Evolutionary conservation across 768 basidiomycete genomes (phyloP).

Genomic region (Daedaleopsis sinensis): DNA sequence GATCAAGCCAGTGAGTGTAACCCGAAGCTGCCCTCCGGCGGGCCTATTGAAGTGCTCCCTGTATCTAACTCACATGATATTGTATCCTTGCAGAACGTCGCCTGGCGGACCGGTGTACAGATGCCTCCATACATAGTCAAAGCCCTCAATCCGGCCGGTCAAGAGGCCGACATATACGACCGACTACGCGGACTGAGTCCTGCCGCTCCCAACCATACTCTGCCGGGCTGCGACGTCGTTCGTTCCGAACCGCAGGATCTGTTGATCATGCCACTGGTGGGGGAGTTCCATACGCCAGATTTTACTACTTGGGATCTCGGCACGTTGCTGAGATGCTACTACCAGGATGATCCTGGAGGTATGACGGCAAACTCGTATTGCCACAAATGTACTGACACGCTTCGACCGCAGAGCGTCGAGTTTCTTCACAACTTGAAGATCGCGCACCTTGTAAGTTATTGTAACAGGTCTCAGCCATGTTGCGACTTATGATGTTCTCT

Average conservation of each 20-base stretch:
- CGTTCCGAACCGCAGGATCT: not conserved
- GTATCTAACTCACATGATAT: too few relatives aligned
- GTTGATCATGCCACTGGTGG: not conserved
- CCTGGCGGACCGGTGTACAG: not conserved
- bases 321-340: not conserved
- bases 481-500: too few relatives aligned
- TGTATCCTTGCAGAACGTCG: too few relatives aligned
- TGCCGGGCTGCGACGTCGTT: too few relatives aligned
- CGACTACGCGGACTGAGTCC: not conserved
- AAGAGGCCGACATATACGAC: not conserved
- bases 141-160: not conserved
- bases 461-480: not conserved
- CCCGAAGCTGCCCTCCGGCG: too few relatives aligned
- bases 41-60: too few relatives aligned
- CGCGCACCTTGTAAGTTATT: not conserved
- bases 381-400: not conserved
- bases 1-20: not conserved
- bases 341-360: slow-evolving; percentile 3
- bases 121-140: not conserved
- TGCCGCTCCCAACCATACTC: not conserved
- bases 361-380: not conserved
- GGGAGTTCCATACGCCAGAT: not conserved
- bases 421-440: not conserved
- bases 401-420: not conserved
- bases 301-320: not conserved